phyloP scores from a whole-genome alignment of 75 land plant genomes.

The Cunninghamia lanceolata region DNA sequence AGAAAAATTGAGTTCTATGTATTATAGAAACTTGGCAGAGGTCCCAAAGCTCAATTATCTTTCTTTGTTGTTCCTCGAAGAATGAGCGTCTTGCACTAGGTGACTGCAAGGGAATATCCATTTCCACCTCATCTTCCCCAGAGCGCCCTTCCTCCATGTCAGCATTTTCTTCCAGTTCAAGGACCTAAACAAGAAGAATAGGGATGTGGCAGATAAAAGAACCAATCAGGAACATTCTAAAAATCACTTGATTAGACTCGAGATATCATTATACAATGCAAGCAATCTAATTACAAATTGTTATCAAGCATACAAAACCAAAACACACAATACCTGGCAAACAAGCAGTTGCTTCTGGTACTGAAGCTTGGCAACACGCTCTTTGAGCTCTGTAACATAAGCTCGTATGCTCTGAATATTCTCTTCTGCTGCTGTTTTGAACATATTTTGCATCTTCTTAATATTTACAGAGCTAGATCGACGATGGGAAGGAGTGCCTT shows the following conservation, averaged over 20 bases:
- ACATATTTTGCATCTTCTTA: conserved; percentile 95
- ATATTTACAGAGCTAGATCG: conserved; percentile 94
- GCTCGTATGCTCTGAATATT: conserved; percentile 90
- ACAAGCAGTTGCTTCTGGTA: conserved; percentile 97
- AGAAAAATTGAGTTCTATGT: conserved; percentile 89
- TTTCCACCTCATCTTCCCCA: conserved; percentile 33
- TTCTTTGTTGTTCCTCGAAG: conserved; percentile 72
- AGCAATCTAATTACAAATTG: not conserved
- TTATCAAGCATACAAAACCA: not conserved
- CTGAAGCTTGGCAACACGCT: conserved; percentile 95
- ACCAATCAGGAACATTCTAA: not conserved
- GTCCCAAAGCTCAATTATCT: conserved; percentile 89
- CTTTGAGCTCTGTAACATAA: conserved; percentile 98
- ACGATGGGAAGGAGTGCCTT: conserved; percentile 55
- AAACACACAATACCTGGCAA: conserved; percentile 65
- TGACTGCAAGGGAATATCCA: conserved; percentile 24
- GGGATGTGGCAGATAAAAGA: not conserved
- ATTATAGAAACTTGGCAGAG: conserved; percentile 86
- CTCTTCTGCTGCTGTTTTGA: conserved; percentile 97
- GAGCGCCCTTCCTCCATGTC: conserved; percentile 30
- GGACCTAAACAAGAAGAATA: conserved; percentile 47
- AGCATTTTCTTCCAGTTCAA: conserved; percentile 80
- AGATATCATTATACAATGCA: not conserved
- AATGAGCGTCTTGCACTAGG: conserved; percentile 53
- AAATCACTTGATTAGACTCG: not conserved